Evolutionary conservation across 768 basidiomycete genomes (phyloP).

Genomic region (Boletus sp.): DNA sequence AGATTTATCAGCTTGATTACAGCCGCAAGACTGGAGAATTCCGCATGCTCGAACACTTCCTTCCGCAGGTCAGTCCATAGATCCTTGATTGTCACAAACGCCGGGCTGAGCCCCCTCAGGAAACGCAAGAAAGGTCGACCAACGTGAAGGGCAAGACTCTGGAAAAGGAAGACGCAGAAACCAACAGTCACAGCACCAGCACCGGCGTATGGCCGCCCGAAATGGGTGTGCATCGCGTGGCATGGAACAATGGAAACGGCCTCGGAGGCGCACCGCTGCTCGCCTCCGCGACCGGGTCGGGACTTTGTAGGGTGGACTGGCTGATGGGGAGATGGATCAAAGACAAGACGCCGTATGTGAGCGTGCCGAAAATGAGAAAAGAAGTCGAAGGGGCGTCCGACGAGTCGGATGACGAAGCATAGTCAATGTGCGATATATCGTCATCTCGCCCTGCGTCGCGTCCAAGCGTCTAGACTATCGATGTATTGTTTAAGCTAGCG

Average conservation of each 20-base stretch:
- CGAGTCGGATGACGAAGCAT: slow-evolving; percentile 30
- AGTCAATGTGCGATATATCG: neutral
- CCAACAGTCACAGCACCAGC: slow-evolving; percentile 29
- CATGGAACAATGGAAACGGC: slow-evolving; percentile 81
- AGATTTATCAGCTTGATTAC: slow-evolving; percentile 86
- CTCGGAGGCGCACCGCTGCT: slow-evolving; percentile 56
- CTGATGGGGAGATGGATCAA: slow-evolving; percentile 73
- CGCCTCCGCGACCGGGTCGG: slow-evolving; percentile 80
- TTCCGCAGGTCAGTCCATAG: slow-evolving; percentile 56
- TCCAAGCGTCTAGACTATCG: neutral
- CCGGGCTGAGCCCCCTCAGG: slow-evolving; percentile 31
- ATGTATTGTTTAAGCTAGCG: neutral
- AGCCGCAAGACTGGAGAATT: slow-evolving; percentile 71
- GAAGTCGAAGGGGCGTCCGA: slow-evolving; percentile 48
- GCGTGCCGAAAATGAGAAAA: slow-evolving; percentile 58
- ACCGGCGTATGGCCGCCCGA: slow-evolving; percentile 79
- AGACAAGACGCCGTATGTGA: slow-evolving; percentile 63
- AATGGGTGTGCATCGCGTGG: slow-evolving; percentile 72
- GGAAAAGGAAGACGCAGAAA: slow-evolving; percentile 20
- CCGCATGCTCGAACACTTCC: slow-evolving; percentile 85
- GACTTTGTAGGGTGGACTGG: slow-evolving; percentile 83
- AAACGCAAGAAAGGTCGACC: slow-evolving; percentile 41
- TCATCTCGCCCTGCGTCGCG: neutral
- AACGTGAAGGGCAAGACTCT: slow-evolving; percentile 35
- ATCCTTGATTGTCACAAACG: neutral